Conservation (phyloP, 768 basidiomycete species). For the Lentinus tigrinus region DNA sequence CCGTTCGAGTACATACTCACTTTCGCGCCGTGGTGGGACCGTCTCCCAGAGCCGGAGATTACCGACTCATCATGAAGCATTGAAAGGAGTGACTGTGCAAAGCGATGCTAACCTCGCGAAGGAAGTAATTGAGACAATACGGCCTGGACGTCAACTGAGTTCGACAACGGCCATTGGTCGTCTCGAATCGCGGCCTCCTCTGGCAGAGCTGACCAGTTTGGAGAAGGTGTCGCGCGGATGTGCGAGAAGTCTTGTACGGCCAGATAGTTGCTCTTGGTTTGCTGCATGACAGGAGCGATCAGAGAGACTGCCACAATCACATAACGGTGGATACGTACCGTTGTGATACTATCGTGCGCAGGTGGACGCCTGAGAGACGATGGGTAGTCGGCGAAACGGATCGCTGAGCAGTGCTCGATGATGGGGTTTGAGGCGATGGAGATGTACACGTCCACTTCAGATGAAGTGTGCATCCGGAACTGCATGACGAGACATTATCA, state of each 20-base stretch:
- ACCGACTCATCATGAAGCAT: background rate
- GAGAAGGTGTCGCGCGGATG: conserved; percentile 71
- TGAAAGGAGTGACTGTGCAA: background rate
- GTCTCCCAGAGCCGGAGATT: too few relatives aligned
- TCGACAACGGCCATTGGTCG: conserved; percentile 11
- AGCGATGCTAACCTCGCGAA: background rate
- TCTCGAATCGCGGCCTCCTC: conserved; percentile 5
- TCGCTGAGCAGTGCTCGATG: conserved; percentile 68
- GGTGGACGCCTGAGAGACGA: conserved; percentile 19
- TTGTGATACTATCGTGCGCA: background rate
- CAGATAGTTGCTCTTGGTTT: conserved; percentile 35
- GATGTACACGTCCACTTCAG: conserved; percentile 61
- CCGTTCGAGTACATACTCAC: too few relatives aligned
- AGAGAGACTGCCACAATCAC: background rate
- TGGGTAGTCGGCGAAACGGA: conserved; percentile 70
- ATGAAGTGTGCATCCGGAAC: conserved; percentile 88
- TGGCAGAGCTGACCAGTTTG: conserved; percentile 57
- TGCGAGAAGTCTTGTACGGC: conserved; percentile 84
- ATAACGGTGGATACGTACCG: conserved; percentile 6
- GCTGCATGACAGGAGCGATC: background rate
- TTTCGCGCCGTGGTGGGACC: too few relatives aligned
- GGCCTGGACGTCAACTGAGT: background rate
- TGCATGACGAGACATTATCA: conserved; percentile 28
- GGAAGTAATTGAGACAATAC: background rate
- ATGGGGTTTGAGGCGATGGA: conserved; percentile 69